Conservation (phyloP, 108 stramenopile species). For the Skeletonema grethae region DNA sequence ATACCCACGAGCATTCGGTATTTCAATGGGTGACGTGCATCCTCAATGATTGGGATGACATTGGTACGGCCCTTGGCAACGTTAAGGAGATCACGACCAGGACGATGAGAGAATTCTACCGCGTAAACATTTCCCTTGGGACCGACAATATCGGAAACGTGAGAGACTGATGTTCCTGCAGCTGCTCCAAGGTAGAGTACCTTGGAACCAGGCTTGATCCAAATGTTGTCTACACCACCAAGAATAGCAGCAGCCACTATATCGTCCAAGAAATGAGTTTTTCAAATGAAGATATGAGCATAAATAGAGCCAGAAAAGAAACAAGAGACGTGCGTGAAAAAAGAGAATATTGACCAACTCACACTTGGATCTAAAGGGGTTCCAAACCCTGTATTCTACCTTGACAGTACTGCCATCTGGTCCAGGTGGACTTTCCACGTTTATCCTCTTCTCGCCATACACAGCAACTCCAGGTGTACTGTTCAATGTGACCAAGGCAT, state of each 20-base stretch:
- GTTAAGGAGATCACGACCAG: conserved; percentile 98
- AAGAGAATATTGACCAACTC: conserved; percentile 44
- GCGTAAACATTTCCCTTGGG: conserved; percentile 97
- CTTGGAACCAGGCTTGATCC: conserved; percentile 96
- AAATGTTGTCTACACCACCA: conserved; percentile 97
- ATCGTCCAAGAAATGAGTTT: background rate
- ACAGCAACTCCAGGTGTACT: conserved; percentile 97
- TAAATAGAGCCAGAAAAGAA: background rate
- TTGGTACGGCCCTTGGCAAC: conserved; percentile 99
- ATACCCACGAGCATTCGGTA: conserved; percentile 99
- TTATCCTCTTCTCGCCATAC: conserved; percentile 98
- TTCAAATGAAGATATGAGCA: no score
- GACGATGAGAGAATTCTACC: conserved; percentile 99
- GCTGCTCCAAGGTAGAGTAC: conserved; percentile 99
- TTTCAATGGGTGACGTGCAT: conserved; percentile 99
- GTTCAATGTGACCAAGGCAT: conserved; percentile 98
- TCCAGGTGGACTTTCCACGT: conserved; percentile 89
- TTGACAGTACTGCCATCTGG: conserved; percentile 89
- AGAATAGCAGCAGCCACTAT: conserved; percentile 97
- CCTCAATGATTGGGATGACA: conserved; percentile 99
- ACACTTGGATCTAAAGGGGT: conserved; percentile 99
- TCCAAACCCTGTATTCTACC: conserved; percentile 99
- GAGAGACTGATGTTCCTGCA: conserved; percentile 98
- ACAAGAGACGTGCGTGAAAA: background rate
- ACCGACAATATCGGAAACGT: conserved; percentile 99